Conservation (phyloP, 176 grass and related monocot genomes). For the Lolium perenne region DNA sequence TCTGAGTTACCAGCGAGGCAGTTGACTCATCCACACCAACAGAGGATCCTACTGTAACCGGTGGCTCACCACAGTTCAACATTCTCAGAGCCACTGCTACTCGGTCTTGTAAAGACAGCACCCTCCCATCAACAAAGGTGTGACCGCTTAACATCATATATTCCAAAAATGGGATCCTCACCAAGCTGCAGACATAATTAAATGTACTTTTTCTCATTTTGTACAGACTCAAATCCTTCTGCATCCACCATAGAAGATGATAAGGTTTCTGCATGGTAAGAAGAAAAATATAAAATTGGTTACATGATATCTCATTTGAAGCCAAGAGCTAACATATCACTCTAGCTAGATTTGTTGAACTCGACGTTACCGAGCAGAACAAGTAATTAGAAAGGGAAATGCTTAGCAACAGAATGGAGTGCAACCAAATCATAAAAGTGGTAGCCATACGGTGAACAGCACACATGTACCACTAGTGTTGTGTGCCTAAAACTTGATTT, state of each 20-base stretch:
- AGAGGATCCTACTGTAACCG: not conserved
- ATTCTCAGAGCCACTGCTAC: conserved; percentile 17
- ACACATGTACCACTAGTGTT: not conserved
- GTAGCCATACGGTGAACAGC: too few relatives aligned
- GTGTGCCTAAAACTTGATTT: not conserved
- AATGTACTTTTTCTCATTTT: not conserved
- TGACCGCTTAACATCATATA: not conserved
- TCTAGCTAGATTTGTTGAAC: not conserved
- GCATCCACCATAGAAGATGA: not conserved
- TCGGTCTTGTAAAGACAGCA: conserved; percentile 48
- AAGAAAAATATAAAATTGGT: not conserved
- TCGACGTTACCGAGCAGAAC: not conserved
- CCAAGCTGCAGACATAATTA: not conserved
- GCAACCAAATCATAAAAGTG: not conserved
- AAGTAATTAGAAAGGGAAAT: not conserved
- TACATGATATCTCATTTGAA: not conserved
- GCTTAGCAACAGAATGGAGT: not conserved
- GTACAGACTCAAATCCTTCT: not conserved
- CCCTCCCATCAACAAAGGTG: not conserved
- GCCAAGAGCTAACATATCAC: not conserved
- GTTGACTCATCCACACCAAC: conserved; percentile 52
- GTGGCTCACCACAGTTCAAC: not conserved
- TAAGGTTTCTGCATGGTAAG: not conserved
- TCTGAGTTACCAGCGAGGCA: conserved; percentile 57
- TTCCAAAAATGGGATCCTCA: not conserved